These are phyloP conservation scores for Groenewaldozyma tartarivorans DNA, from an alignment of 805 yeast species.

Conservation along the genomic window DNA sequence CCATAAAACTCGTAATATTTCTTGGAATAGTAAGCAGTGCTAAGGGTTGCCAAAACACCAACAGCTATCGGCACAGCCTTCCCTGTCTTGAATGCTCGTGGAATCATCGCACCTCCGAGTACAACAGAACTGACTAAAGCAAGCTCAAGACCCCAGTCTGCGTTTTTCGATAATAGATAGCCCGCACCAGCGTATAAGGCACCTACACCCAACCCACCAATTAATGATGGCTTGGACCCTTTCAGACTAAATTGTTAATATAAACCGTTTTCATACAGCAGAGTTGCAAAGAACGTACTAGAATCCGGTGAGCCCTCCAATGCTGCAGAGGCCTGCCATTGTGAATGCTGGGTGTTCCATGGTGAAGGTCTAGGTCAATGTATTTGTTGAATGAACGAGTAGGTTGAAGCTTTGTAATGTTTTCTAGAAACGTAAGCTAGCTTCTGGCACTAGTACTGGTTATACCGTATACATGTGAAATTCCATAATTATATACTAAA, in stretches of 20 bases:
- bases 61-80: slow-evolving; percentile 72
- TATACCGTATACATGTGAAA: too few relatives aligned
- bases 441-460: too few relatives aligned
- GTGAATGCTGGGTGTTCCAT: slow-evolving; percentile 74
- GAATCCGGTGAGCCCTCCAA: slow-evolving; percentile 67
- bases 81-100: slow-evolving; percentile 52
- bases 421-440: too few relatives aligned
- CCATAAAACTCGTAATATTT: slow-evolving; percentile 66
- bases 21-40: slow-evolving; percentile 59
- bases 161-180: slow-evolving; percentile 60
- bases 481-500: too few relatives aligned
- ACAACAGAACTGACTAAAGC: slow-evolving; percentile 66
- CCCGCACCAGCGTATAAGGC: slow-evolving; percentile 35
- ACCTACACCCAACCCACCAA: slow-evolving; percentile 53
- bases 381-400: too few relatives aligned
- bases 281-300: slow-evolving; percentile 26
- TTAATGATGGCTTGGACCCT: slow-evolving; percentile 68
- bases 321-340: slow-evolving; percentile 54
- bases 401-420: too few relatives aligned
- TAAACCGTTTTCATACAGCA: neutral
- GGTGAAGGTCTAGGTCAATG: too few relatives aligned
- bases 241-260: slow-evolving; percentile 33
- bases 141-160: slow-evolving; percentile 70
- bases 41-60: slow-evolving; percentile 50
- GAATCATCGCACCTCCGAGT: slow-evolving; percentile 61